These are phyloP conservation scores for Schwanniomyces pseudopolymorphus DNA, from an alignment of 805 yeast species.

Conservation along the genomic window DNA sequence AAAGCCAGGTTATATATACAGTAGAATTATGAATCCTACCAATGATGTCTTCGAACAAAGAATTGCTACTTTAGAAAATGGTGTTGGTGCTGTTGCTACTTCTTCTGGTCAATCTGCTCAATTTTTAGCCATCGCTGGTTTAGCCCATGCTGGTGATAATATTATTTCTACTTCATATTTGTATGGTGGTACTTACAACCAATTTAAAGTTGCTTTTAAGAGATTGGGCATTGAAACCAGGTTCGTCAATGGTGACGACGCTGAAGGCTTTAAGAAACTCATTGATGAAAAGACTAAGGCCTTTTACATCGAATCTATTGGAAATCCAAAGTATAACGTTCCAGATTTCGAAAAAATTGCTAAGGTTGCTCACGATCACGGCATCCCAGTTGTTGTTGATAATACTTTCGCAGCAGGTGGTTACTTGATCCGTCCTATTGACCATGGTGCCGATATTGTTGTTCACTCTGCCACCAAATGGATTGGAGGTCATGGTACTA, in stretches of 20 bases:
- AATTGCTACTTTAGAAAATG: constrained; percentile 89
- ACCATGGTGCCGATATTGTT: constrained; percentile 88
- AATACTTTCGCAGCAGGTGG: constrained; percentile 99
- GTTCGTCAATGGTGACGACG: constrained; percentile 80
- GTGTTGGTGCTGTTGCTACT: constrained; percentile 85
- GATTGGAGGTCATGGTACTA: constrained; percentile 97
- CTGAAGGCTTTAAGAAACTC: constrained; percentile 67
- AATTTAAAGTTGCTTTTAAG: constrained; percentile 88
- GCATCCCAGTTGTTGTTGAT: constrained; percentile 89
- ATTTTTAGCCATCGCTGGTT: constrained; percentile 74
- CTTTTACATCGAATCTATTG: constrained; percentile 83
- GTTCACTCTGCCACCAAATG: constrained; percentile 96
- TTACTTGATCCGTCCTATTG: constrained; percentile 76
- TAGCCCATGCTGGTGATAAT: constrained; percentile 89
- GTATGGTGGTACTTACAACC: constrained; percentile 96
- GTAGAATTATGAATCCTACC: constrained; percentile 92
- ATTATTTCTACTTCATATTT: constrained; percentile 81
- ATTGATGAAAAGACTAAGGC: constrained; percentile 89
- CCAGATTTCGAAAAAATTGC: constrained; percentile 84
- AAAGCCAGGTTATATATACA: constrained; percentile 82
- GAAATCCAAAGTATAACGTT: constrained; percentile 88
- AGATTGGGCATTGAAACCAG: constrained; percentile 83
- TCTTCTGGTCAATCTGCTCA: constrained; percentile 98
- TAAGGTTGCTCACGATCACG: constrained; percentile 78
- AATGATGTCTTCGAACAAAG: constrained; percentile 87